Base-by-base conservation (phyloP, 2,329 filamentous ascomycete species). In the Aspergillus intermedius region DNA sequence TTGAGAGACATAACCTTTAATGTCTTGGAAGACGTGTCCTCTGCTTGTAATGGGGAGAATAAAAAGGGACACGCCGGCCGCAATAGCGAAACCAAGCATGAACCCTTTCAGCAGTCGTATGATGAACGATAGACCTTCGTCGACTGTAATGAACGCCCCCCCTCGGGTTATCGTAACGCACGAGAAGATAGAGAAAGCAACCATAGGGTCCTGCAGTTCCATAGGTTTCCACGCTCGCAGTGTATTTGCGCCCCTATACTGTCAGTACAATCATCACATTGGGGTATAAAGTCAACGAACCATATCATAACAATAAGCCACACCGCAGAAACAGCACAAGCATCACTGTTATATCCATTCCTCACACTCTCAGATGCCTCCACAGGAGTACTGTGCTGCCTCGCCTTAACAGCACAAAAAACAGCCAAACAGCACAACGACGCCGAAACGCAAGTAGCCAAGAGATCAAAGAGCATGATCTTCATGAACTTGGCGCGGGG, bases 231-330 rank as follows among this genome's bases (percentile, higher is more conserved):
- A 82, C 2, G 84, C 82, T 45, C 84, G 78, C 19, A 87, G 50
- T 1, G 77, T 67, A 61, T 87, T 88, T 50, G 79, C 75, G 9
- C 80, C 62, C 64, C 64, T 67, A 42, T 15, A 46, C 8, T 15
- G 6, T 34, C 8, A 10, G 28, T 21, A 37, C 12, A 13, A 28
- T 9, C 2, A 19, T 13, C 12, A 39, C 7, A 25, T n/a, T 2
- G 5, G 5, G 3, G 40, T 9, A 9, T n/a, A 35, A 19, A 19
- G 34, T 15, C n/a, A 37, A 46, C 53, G 25, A 44, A 61, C 73
- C 82, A 89, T 44, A 87, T 84, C 63, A 81, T 79, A 51, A 80
- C 76, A 59, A 88, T 82, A 1, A 89, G 72, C 83, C 83, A 89
- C 2, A 88, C 70, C 0, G 71, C 85, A 41, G 81, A 80, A 0